A percentile compares a stretch with the other conserved stretches of the same genome.
Conservation (phyloP, 805 yeast species). For the Zygosaccharomyces bailii region DNA sequence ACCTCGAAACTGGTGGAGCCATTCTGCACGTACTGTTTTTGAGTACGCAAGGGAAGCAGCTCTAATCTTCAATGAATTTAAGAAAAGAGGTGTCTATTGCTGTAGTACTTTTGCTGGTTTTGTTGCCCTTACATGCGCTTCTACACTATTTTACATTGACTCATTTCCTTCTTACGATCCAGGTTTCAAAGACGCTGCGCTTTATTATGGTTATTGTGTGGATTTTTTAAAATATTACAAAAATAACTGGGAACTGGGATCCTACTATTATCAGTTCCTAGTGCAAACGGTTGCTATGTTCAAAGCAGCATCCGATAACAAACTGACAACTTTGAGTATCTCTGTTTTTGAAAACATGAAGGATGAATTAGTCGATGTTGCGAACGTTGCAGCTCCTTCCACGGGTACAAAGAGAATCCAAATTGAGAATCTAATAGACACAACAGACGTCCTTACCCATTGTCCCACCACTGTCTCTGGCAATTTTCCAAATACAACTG, state of each 20-base stretch:
- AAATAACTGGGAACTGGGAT: slow-evolving; percentile 4
- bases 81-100: slow-evolving; percentile 4
- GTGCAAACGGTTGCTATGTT: slow-evolving; percentile 6
- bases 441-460: background rate
- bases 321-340: background rate
- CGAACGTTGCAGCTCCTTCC: slow-evolving; percentile 3
- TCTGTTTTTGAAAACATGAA: slow-evolving; percentile 7
- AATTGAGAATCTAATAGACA: slow-evolving; percentile 5
- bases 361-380: slow-evolving; percentile 3
- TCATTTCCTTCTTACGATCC: slow-evolving; percentile 6
- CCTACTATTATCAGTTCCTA: slow-evolving; percentile 4
- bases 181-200: background rate
- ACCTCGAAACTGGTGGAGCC: slow-evolving; percentile 6
- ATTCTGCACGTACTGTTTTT: slow-evolving; percentile 3
- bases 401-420: slow-evolving; percentile 2
- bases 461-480: background rate
- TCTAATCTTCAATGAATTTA: slow-evolving; percentile 3
- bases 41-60: slow-evolving; percentile 2
- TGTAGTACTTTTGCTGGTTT: slow-evolving; percentile 7
- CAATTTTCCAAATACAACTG: background rate
- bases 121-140: slow-evolving; percentile 5
- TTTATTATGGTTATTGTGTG: slow-evolving; percentile 4
- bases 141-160: slow-evolving; percentile 2
- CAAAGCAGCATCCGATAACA: slow-evolving; percentile 2
- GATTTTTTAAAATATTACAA: background rate